Percentiles rank a stretch among this genome's conserved stretches.
These are phyloP conservation scores for Aspergillus clavatus DNA, from an alignment of 2,329 filamentous ascomycete genomes.

Conservation along the genomic window DNA sequence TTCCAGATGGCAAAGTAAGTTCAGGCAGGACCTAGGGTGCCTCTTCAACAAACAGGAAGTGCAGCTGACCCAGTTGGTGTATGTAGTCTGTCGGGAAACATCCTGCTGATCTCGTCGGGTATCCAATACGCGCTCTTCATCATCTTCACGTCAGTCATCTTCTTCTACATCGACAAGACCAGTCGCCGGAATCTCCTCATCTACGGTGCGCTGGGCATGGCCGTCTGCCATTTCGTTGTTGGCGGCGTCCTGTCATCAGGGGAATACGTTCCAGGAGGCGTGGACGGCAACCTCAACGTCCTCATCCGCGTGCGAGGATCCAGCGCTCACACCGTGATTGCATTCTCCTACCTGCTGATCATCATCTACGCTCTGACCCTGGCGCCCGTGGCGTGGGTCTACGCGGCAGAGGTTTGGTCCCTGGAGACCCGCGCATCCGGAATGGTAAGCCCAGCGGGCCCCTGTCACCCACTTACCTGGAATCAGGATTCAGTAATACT, in stretches of 20 bases:
- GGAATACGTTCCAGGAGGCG: slow-evolving; percentile 40
- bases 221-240: slow-evolving; percentile 45
- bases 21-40: too few species aligned
- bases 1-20: slow-evolving; percentile 33
- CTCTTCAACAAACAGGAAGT: too few species aligned
- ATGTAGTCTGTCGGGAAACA: slow-evolving; percentile 1
- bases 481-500: too few species aligned
- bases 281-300: slow-evolving; percentile 49
- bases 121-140: slow-evolving; percentile 35
- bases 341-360: slow-evolving; percentile 61
- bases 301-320: slow-evolving; percentile 49
- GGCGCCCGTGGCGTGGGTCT: slow-evolving; percentile 62
- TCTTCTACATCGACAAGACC: slow-evolving; percentile 44
- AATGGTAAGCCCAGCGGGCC: too few species aligned
- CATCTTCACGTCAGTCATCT: slow-evolving; percentile 43
- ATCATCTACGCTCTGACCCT: slow-evolving; percentile 61
- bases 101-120: slow-evolving; percentile 29
- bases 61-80: neutral
- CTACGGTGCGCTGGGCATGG: slow-evolving; percentile 30
- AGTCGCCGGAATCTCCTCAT: slow-evolving; percentile 44
- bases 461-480: too few species aligned
- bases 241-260: slow-evolving; percentile 44
- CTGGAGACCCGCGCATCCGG: slow-evolving; percentile 57
- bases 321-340: slow-evolving; percentile 59
- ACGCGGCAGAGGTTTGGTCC: slow-evolving; percentile 61